phyloP scores from a whole-genome alignment of 2,329 filamentous ascomycete genomes.

The Exophiala mesophila region DNA sequence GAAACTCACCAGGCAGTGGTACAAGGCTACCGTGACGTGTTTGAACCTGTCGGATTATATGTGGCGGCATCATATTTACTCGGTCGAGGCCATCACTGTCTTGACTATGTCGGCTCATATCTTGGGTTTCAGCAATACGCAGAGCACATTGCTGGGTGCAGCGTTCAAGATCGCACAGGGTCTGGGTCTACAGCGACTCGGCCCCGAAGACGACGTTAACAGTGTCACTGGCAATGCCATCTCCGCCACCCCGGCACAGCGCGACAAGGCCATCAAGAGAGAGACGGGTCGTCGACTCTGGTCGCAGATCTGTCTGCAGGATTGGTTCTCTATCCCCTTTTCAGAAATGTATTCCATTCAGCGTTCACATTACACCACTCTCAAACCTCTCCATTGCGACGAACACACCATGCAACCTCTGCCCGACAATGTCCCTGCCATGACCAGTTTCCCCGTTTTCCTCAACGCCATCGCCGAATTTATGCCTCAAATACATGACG shows the following conservation, averaged over 20 bases:
- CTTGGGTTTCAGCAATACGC: slow-evolving; percentile 47
- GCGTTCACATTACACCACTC: slow-evolving; percentile 33
- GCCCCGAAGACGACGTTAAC: slow-evolving; percentile 24
- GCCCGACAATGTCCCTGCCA: slow-evolving; percentile 27
- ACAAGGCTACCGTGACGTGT: slow-evolving; percentile 40
- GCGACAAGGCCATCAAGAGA: slow-evolving; percentile 21
- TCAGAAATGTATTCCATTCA: slow-evolving; percentile 38
- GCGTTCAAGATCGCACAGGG: slow-evolving; percentile 46
- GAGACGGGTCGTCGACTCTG: slow-evolving; percentile 39
- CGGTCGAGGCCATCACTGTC: slow-evolving; percentile 43
- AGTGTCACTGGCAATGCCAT: slow-evolving; percentile 5
- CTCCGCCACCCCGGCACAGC: slow-evolving; percentile 7
- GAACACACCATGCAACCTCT: slow-evolving; percentile 31
- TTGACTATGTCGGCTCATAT: slow-evolving; percentile 47
- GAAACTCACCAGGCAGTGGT: slow-evolving; percentile 42
- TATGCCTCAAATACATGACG: slow-evolving; percentile 38
- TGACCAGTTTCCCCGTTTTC: slow-evolving; percentile 34
- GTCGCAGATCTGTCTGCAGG: slow-evolving; percentile 37
- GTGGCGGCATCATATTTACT: slow-evolving; percentile 36
- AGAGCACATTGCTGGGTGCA: slow-evolving; percentile 42
- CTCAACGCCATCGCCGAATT: slow-evolving; percentile 36
- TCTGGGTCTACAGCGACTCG: slow-evolving; percentile 43
- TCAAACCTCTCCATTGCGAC: slow-evolving; percentile 33
- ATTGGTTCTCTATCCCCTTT: slow-evolving; percentile 42
- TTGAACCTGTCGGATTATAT: slow-evolving; percentile 43